phyloP scores from a whole-genome alignment of 208 protist species.

The Acanthamoeba culbertsoni region DNA sequence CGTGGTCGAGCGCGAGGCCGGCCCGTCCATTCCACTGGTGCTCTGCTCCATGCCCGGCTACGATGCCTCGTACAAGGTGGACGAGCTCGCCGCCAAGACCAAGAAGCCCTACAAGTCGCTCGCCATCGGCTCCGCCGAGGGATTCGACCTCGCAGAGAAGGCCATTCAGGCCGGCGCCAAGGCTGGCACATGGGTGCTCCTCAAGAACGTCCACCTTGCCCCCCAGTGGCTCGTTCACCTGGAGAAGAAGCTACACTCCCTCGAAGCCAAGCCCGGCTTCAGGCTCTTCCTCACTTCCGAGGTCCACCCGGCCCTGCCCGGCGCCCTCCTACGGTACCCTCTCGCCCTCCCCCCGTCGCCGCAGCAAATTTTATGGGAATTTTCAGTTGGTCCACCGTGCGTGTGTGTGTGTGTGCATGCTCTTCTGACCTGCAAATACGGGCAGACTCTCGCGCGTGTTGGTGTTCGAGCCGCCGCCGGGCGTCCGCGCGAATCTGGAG shows the following conservation, averaged over 20 bases:
- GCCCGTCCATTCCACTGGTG: constrained; percentile 74
- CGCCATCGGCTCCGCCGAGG: constrained; percentile 96
- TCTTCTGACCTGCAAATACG: constrained; percentile 77
- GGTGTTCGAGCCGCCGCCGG: constrained; percentile 95
- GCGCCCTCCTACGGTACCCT: constrained; percentile 74
- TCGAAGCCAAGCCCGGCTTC: constrained; percentile 86
- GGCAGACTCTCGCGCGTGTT: constrained; percentile 83
- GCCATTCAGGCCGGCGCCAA: constrained; percentile 88
- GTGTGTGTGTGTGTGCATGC: too few species aligned
- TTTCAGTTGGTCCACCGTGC: too few species aligned
- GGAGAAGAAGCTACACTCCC: constrained; percentile 95
- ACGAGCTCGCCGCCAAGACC: constrained; percentile 86
- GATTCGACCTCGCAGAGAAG: constrained; percentile 90
- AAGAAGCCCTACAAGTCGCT: constrained; percentile 83
- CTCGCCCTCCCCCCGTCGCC: constrained; percentile 1
- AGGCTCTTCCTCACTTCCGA: constrained; percentile 97
- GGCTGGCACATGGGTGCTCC: constrained; percentile 93
- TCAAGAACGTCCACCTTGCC: constrained; percentile 98
- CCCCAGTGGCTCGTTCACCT: constrained; percentile 91
- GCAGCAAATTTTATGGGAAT: background rate
- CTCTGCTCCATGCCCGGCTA: constrained; percentile 89
- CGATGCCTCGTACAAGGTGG: constrained; percentile 91
- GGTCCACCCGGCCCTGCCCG: constrained; percentile 82
- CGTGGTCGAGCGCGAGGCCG: constrained; percentile 75
- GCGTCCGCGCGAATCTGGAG: constrained; percentile 93